Evolutionary conservation across 169 alveolate species (phyloP), one percentile per base, ranked within the genome.

Genomic region (Eimeria maxima): DNA sequence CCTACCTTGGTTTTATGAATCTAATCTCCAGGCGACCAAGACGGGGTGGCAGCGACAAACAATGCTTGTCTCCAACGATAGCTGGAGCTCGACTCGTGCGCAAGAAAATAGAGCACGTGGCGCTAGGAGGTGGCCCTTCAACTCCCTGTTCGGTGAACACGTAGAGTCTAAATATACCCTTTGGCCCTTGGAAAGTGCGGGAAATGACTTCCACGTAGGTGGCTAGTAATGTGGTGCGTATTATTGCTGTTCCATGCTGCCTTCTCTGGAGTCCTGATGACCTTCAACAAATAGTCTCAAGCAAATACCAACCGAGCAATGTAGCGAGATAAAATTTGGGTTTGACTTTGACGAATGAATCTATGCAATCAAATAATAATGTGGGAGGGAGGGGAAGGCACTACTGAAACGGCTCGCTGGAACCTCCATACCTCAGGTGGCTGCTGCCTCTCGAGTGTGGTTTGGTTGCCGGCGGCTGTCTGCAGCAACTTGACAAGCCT

Each of bases 401-500:
- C 50, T 13, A 29, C 50, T 69, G 47, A 29, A 14, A 7, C n/a
- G 80, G 80, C 4, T 33, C 16, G 80, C 50, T 18, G 24, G 33
- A 29, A 47, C 8, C 50, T 13, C n/a, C n/a, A 27, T 24, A 33
- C 33, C 80, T 69, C 80, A 69, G n/a, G 50, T 69, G 50, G 80
- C 80, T 47, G 80, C 50, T 69, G 80, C 50, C 24, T 29, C 80
- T 69, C 80, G 80, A 69, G 50, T 14, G 80, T 14, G 76, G 16
- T 29, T 69, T 50, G 22, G 47, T 69, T 45, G 27, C 50, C 5
- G 80, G n/a, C 18, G n/a, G 45, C 80, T 27, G 47, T 69, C 80
- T 69, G 80, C 27, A 24, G 80, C 80, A 47, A 45, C 80, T 69
- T 69, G 45, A 13, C 7, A 69, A 47, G n/a, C 80, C 11, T 29